Conservation (phyloP, 2,329 filamentous ascomycete genomes). For the Penicillium aurantiogriseum region DNA sequence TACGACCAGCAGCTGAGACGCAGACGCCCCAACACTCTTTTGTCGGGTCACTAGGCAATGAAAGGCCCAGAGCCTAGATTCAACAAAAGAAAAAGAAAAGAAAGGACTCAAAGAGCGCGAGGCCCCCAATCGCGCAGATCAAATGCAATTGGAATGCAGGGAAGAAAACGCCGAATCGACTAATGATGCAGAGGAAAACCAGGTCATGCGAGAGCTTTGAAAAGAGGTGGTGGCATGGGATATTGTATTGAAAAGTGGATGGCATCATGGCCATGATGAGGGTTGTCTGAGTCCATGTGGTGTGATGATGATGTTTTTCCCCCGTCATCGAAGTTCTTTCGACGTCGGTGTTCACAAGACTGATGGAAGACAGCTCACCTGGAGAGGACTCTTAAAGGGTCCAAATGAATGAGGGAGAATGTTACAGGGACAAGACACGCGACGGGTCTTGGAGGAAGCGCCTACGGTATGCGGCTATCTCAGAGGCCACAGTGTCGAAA, state of each 20-base stretch:
- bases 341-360: conserved; percentile 13
- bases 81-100: not conserved
- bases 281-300: conserved; percentile 4
- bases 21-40: conserved; percentile 12
- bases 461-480: conserved; percentile 53
- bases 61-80: conserved; percentile 5
- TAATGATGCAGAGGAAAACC: conserved; percentile 20
- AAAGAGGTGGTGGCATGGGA: conserved; percentile 8
- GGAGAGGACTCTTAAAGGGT: conserved; percentile 9
- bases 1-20: conserved; percentile 19
- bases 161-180: conserved; percentile 21
- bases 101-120: not conserved
- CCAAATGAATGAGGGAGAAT: conserved; percentile 7
- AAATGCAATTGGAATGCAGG: conserved; percentile 17
- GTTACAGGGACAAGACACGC: conserved; percentile 48
- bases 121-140: not conserved
- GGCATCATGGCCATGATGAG: conserved; percentile 6
- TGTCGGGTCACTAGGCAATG: conserved; percentile 2
- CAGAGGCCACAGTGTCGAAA: conserved; percentile 48
- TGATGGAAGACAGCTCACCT: conserved; percentile 20
- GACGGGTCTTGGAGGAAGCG: conserved; percentile 49
- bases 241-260: conserved; percentile 16
- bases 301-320: conserved; percentile 10
- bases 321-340: conserved; percentile 4
- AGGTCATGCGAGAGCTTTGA: conserved; percentile 10